Base-by-base conservation (phyloP, 352 stramenopile genomes). In the Peronospora belbahrii region DNA sequence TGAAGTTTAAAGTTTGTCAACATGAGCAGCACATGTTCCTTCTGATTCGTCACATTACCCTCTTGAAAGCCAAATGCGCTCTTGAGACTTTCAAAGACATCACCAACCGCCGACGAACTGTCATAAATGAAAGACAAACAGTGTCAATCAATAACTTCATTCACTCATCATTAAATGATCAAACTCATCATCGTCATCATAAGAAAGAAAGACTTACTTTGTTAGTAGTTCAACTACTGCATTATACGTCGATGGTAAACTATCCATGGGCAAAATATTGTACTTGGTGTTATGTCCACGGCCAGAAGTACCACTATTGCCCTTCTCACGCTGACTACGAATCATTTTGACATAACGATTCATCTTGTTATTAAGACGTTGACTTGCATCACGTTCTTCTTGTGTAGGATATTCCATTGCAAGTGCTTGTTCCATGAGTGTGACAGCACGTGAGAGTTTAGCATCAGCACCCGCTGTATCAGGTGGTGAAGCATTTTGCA, bases 1-100 rank as follows among this genome's bases (percentile, higher is more conserved):
- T 88, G 74, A 20, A 88, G 68, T 50, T 88, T 88, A 46, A 84
- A 85, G 62, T 91, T 88, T 23, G 80, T 91, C 22, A 91, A 52
- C 56, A 87, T 65, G 32, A 91, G 61, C 48, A 85, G 43, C 59
- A 91, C 52, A 52, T 93, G 76, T 56, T 89, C 81, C 48, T 74
- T 74, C 53, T 89, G 78, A 55, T 88, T 88, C 35, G 66, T 59
- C 9, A 79, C 68, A 62, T 85, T 95, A 31, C 71, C 39, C 19
- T 95, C 82, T 67, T 99, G 94, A 63, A 98, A 98, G 2, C 94
- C 95, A 59, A 97, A 97, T 30, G 95, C 96, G 50, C 86, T 88
- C 37, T 95, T 95, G 14, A 98, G 52, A 37, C 93, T 88, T 52
- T 97, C 92, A 54, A 95, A 97, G 35, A 91, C 74, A 41, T 91